Evolutionary conservation across 164 flowering plant genomes (phyloP), one percentile per base, ranked within the genome.

Genomic region (Tinospora cordifolia): DNA sequence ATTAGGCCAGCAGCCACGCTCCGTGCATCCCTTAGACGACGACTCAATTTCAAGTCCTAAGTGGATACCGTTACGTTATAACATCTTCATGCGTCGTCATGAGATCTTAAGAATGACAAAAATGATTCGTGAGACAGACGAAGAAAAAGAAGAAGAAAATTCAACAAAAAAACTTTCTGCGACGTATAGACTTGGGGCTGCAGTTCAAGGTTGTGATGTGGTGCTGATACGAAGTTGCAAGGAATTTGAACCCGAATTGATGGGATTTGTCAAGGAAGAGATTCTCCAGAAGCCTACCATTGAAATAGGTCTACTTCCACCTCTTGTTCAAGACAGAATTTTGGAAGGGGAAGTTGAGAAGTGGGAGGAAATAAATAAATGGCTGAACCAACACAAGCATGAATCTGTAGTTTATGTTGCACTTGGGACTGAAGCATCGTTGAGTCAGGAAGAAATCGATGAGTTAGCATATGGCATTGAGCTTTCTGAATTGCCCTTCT

Each of bases 391-490:
- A 27, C 66, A 69, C n/a, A 17, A 65, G 15, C 8, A 3, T 22
- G 64, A 26, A 15, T 66, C 76, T 0, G 75, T 74, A n/a, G 66
- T 77, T 3, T 81, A 78, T 26, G 75, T 76, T 3, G 83, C 83
- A 34, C 59, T 81, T 4, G 83, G 83, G 14, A 78, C 72, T 46
- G 83, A 81, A 67, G 74, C 34, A 2, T 24, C 44, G 13, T 64
- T 65, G 40, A 76, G 72, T 72, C 79, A 65, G 58, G 74, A 70
- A 10, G 66, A 81, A 30, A 57, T 74, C 46, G 68, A 11, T 6
- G 79, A 78, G 79, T 24, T 81, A 39, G 81, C 81, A 5, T 64
- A 65, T 6, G 83, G 78, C 10, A 14, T 71, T 9, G 74, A 71
- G 21, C 39, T 22, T 13, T 82, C 82, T 0, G 70, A 47, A 41